Evolutionary conservation across 164 flowering plant genomes (phyloP), one percentile per base, ranked within the genome.

Genomic region (Taxillus chinensis): DNA sequence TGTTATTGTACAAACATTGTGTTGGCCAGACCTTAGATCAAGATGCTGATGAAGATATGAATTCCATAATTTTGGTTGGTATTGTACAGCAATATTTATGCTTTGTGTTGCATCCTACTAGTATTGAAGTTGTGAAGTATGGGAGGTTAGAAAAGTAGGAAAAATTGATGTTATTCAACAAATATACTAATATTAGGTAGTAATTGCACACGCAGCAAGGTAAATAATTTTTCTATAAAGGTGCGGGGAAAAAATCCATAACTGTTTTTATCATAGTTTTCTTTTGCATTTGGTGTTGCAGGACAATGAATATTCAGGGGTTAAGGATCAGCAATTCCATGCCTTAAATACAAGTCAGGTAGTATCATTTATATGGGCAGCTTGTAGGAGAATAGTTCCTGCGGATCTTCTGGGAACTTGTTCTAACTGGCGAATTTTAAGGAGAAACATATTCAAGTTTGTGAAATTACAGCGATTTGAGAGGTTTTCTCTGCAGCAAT

Each of bases 301-400:
- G 80, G 73, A 55, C 39, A 43, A 16, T 37, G 55, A 55, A 11
- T 41, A 17, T 55, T 49, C 45, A 49, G 43, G 56, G 40, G 38
- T 15, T 46, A 48, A 59, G 65, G 64, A 64, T 3, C 52, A 41
- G 39, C 60, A 62, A 52, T 61, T 55, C 59, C 37, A 50, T 37
- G 59, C 45, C 37, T 49, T 40, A 50, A 66, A 57, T 43, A 16
- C 13, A 10, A 51, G 27, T 16, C 84, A 87, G 67, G 97, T 93
- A 41, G 87, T 76, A 14, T 82, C 96, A 14, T 91, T 86, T 73
- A 52, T 91, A 66, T 95, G 97, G 97, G 95, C 97, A 63, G 84
- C 78, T 70, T 89, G 92, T 64, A 75, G 89, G 75, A 87, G 77
- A 70, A 74, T 91, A 65, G 67, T 93, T 73, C 97, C 99, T 72